A percentile compares a stretch with the other conserved stretches of the same genome.
Evolutionary conservation across 495 filamentous ascomycete genomes (phyloP).

Genomic region (Neurospora tetrasperma): DNA sequence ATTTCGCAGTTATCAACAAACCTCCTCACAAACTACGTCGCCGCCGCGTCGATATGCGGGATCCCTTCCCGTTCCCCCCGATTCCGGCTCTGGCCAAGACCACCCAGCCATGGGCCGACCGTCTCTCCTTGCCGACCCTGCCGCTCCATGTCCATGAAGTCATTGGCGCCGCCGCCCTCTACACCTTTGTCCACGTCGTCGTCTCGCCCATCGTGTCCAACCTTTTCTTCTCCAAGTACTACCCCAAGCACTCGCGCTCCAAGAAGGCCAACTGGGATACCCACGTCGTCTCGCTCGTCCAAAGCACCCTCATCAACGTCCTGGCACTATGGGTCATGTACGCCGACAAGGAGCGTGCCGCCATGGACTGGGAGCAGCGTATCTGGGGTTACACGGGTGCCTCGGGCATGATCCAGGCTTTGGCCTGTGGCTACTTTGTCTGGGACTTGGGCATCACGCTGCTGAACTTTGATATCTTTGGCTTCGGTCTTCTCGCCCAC

Average conservation of each 20-base stretch:
- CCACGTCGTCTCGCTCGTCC: conserved; percentile 86
- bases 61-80: conserved; percentile 57
- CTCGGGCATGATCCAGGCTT: conserved; percentile 70
- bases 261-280: conserved; percentile 92
- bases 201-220: conserved; percentile 67
- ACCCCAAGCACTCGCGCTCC: conserved; percentile 52
- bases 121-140: conserved; percentile 55
- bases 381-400: conserved; percentile 83
- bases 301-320: conserved; percentile 67
- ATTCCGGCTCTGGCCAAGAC: conserved; percentile 41
- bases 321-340: conserved; percentile 78
- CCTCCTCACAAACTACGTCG: background rate
- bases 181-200: conserved; percentile 62
- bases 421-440: conserved; percentile 90
- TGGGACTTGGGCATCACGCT: conserved; percentile 79
- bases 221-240: conserved; percentile 58
- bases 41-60: conserved; percentile 42
- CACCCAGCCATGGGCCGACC: conserved; percentile 48
- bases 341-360: conserved; percentile 60
- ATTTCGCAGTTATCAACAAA: background rate
- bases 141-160: conserved; percentile 86
- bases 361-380: conserved; percentile 64
- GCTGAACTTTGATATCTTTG: conserved; percentile 67
- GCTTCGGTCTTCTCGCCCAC: conserved; percentile 80
- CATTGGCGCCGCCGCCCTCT: conserved; percentile 58